Conservation (phyloP, 2,329 filamentous ascomycete species). For the Helicocarpus griseus region DNA sequence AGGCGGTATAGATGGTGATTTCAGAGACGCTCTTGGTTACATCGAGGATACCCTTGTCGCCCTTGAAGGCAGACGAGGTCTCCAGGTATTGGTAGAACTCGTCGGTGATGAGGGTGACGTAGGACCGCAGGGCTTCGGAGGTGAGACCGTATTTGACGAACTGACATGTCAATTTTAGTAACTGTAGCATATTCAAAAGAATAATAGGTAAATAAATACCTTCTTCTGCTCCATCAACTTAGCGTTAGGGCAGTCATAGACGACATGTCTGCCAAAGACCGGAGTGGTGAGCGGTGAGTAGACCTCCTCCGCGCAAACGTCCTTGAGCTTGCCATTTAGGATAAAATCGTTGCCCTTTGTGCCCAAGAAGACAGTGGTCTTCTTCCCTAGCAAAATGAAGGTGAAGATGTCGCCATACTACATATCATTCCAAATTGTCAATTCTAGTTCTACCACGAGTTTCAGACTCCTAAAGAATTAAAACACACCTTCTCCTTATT, state of each 20-base stretch:
- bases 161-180: conserved; percentile 15
- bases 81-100: conserved; percentile 69
- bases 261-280: conserved; percentile 73
- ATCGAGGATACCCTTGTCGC: conserved; percentile 57
- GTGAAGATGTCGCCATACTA: conserved; percentile 86
- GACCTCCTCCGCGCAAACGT: conserved; percentile 83
- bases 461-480: not conserved
- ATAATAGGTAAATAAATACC: conserved; percentile 40
- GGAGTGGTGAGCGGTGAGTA: conserved; percentile 66
- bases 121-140: conserved; percentile 53
- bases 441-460: conserved; percentile 13
- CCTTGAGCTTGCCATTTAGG: conserved; percentile 79
- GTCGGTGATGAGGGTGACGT: conserved; percentile 67
- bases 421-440: not conserved
- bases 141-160: conserved; percentile 58
- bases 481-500: conserved; percentile 60
- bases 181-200: not conserved
- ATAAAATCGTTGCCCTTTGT: conserved; percentile 83
- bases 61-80: conserved; percentile 56
- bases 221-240: conserved; percentile 97
- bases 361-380: conserved; percentile 77
- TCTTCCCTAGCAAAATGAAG: conserved; percentile 78
- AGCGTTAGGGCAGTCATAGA: conserved; percentile 82
- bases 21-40: conserved; percentile 70
- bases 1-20: conserved; percentile 83